These are phyloP conservation scores for Cucumis hystrix DNA, from an alignment of 306 rosid species.

Conservation along the genomic window DNA sequence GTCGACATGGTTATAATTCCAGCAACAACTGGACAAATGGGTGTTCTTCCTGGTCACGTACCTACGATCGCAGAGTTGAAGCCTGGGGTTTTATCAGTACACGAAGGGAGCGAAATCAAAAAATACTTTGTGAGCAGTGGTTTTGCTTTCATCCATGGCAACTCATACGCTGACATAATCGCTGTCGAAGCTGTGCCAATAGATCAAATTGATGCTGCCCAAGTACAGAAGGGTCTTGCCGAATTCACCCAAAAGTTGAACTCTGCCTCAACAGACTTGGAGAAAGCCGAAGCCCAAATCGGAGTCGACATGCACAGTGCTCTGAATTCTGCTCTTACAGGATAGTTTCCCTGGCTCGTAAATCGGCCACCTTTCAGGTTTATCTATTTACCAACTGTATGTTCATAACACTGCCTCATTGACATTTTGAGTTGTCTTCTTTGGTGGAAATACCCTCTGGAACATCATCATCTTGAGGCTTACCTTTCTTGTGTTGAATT, in stretches of 20 bases:
- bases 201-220: constrained; percentile 52
- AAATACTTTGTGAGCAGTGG: constrained; percentile 94
- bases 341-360: constrained; percentile 30
- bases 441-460: not conserved
- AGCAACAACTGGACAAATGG: constrained; percentile 94
- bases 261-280: constrained; percentile 85
- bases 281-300: constrained; percentile 98
- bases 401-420: constrained; percentile 8
- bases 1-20: constrained; percentile 96
- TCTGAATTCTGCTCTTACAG: constrained; percentile 62
- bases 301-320: constrained; percentile 91
- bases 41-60: constrained; percentile 99
- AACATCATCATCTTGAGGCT: not conserved
- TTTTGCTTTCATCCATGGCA: constrained; percentile 81
- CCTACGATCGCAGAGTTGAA: constrained; percentile 95
- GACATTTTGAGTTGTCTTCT: not conserved
- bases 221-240: constrained; percentile 88
- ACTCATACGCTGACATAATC: constrained; percentile 67
- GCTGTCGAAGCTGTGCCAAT: constrained; percentile 92
- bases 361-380: not conserved
- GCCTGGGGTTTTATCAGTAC: constrained; percentile 81
- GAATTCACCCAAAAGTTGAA: constrained; percentile 88
- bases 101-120: constrained; percentile 56
- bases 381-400: not conserved
- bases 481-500: constrained; percentile 1